Evolutionary conservation across 2,329 filamentous ascomycete species (phyloP), one percentile per base, ranked within the genome.

Genomic region (Curvularia verruculosa): DNA sequence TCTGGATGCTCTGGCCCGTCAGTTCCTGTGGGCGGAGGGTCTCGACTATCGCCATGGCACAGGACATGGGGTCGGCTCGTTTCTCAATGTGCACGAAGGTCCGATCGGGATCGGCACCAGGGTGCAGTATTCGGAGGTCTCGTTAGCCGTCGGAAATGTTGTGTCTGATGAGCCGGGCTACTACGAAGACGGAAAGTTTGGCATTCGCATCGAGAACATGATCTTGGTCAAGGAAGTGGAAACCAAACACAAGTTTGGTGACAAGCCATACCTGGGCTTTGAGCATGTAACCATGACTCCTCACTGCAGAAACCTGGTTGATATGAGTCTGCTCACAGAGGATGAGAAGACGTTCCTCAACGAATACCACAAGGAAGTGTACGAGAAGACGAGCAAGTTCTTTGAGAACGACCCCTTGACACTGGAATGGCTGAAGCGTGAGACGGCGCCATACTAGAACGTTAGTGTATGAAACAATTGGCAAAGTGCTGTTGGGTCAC

Each of bases 271-370:
- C 79, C 82, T 98, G 34, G 92, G 93, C 3, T 99, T 99, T 67
- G 94, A 99, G 80, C 91, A 96, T 76, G 92, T 98, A 64, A 99
- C 95, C 0, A 92, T 99, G 92, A 92, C 94, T 18, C 95, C 95
- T 0, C 92, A 96, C 78, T 97, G 94, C 79, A 86, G 88, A 59
- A 97, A 92, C 60, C 80, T 99, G 63, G 92, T 96, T 62, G 90
- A 98, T 68, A 80, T 84, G 52, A 82, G 75, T 49, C 80, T 96
- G 31, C 79, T 99, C 65, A 92, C 87, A 0, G 80, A 82, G 4
- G 82, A 80, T 12, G 95, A 99, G 80, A 90, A 89, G 79, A 78
- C 84, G 59, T 99, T 94, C 91, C 79, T 99, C 65, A 96, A 98
- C 70, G 83, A 87, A 40, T 96, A 96, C 74, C 90, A 96, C 74